Percentiles rank a stretch among this genome's conserved stretches.
Conservation (phyloP, 768 basidiomycete genomes). For the Termitomyces sp. region DNA sequence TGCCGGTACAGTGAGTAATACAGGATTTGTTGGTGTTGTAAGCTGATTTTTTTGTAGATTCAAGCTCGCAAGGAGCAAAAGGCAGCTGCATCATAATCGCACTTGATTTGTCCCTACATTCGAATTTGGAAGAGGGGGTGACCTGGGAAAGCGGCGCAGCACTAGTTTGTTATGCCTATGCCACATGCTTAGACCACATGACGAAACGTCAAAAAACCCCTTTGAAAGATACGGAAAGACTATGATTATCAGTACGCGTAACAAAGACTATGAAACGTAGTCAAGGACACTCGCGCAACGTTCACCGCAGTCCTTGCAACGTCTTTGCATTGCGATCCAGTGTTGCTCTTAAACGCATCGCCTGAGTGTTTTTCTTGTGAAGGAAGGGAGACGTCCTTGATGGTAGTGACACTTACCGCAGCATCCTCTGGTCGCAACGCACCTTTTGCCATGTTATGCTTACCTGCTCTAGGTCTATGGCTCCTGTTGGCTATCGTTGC, state of each 20-base stretch:
- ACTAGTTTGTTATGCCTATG: conserved; percentile 14
- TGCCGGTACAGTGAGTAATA: conserved; percentile 60
- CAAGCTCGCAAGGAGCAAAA: conserved; percentile 63
- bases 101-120: conserved; percentile 6
- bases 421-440: conserved; percentile 79
- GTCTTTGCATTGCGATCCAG: conserved; percentile 49
- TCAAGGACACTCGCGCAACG: background rate
- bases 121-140: conserved; percentile 3
- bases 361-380: conserved; percentile 37
- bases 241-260: background rate
- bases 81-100: conserved; percentile 32
- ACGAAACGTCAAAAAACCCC: conserved; percentile 13
- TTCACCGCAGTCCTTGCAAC: conserved; percentile 23
- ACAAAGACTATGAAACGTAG: background rate
- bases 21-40: background rate
- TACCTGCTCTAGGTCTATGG: conserved; percentile 57
- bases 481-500: conserved; percentile 32
- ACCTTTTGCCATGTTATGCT: conserved; percentile 88
- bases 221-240: conserved; percentile 9
- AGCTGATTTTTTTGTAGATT: conserved; percentile 34
- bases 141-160: conserved; percentile 6
- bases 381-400: background rate
- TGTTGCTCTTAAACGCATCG: conserved; percentile 60
- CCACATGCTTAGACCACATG: conserved; percentile 9
- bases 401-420: conserved; percentile 45